These are phyloP conservation scores for Scytalidium sp. DNA, from an alignment of 2,329 filamentous ascomycete species.

Conservation along the genomic window DNA sequence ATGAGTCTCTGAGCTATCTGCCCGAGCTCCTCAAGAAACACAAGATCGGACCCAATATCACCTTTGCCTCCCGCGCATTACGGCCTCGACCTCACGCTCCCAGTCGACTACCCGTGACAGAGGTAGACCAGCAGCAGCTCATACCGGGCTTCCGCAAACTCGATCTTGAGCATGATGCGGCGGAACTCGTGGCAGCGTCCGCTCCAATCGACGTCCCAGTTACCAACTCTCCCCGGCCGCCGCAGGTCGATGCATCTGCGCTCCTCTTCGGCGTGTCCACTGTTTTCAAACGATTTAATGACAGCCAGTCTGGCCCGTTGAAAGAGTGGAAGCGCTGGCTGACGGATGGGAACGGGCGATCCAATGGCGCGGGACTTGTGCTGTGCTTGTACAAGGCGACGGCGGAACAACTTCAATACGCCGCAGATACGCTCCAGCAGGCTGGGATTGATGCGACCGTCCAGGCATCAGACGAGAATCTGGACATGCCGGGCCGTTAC, in stretches of 20 bases:
- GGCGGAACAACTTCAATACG: constrained; percentile 46
- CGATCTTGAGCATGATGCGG: not conserved
- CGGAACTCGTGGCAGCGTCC: not conserved
- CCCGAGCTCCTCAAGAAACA: constrained; percentile 11
- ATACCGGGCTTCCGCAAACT: constrained; percentile 11
- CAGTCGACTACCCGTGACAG: constrained; percentile 19
- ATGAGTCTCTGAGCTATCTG: not conserved
- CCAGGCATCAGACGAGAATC: constrained; percentile 47
- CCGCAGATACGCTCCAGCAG: constrained; percentile 40
- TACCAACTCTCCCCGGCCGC: constrained; percentile 45
- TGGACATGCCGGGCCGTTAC: constrained; percentile 59
- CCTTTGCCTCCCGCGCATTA: constrained; percentile 24
- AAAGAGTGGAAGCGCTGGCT: constrained; percentile 60
- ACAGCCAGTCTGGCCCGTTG: constrained; percentile 47
- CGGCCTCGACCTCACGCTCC: constrained; percentile 23
- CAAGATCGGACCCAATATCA: constrained; percentile 22
- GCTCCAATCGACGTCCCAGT: constrained; percentile 45
- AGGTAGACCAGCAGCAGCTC: constrained; percentile 17
- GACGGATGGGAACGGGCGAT: constrained; percentile 51
- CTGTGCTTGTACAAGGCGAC: constrained; percentile 51
- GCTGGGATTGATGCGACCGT: constrained; percentile 56
- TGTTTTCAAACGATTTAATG: constrained; percentile 53
- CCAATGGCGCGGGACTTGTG: constrained; percentile 56
- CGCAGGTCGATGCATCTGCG: constrained; percentile 50
- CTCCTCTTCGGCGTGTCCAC: constrained; percentile 60